Evolutionary conservation across 192 early-diverging fungal species (phyloP), one percentile per base, ranked within the genome.

Genomic region (Backusella macrospora): DNA sequence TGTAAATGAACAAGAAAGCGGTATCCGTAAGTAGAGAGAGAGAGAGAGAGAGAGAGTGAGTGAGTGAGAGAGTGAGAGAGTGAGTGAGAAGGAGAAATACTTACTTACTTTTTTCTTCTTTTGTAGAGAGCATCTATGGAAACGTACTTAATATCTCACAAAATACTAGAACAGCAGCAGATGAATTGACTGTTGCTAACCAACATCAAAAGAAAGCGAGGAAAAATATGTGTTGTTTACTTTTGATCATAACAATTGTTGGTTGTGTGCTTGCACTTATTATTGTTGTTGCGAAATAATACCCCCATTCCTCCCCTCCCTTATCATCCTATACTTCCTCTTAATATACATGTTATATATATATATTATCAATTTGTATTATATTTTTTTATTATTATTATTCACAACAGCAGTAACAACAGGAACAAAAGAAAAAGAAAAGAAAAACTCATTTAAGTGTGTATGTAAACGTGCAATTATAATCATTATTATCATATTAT

Each of bases 1-100:
- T 72, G 97, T 99, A n/a, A 93, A 95, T 34, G 97, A 99, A 78
- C 98, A 99, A 87, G 93, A 95, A 74, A 92, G 90, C 70, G 88
- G 95, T 74, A 82, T 99, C 10, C 89, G 94, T 96, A 85, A 69
- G 85, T 78, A 38, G 0, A 59, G n/a, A 34, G 29, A 34, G 29
- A 34, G 2, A 34, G 29, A 34, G 29, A 38, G 0, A 59, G n/a
- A 34, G 29, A 34, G 29, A 34, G 2, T 1, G 29, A 34, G 29
- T n/a, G n/a, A n/a, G n/a, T n/a, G n/a, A 38, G 0, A 59, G n/a
- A 34, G 29, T 1, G 29, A 34, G 2, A 34, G 29, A 34, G 29
- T n/a, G n/a, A n/a, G n/a, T n/a, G 6, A 6, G 16, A 16, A 16
- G 5, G 14, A 6, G 13, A 16, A 10, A 55, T 14, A 6, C 52